Evolutionary conservation across 139 green algal genomes (phyloP).

Genomic region (Marvania coccoides): DNA sequence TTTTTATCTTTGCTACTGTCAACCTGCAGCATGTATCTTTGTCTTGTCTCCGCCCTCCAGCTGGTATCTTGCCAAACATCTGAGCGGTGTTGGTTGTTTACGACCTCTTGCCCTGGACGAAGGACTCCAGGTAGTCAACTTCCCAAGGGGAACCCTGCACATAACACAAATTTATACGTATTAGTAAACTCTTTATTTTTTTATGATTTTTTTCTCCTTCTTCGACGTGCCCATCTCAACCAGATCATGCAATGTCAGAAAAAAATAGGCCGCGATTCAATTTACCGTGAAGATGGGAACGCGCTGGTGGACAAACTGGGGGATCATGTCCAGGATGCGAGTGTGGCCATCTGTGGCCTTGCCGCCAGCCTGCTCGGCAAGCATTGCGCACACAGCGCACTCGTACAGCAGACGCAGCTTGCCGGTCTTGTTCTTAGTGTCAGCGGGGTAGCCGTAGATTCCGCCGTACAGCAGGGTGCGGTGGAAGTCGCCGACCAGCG

Average conservation of each 20-base stretch:
- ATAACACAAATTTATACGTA: too few species aligned
- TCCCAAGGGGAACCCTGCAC: conserved; percentile 81
- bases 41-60: too few species aligned
- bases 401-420: conserved; percentile 98
- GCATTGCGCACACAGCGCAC: conserved; percentile 88
- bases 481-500: conserved; percentile 96
- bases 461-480: conserved; percentile 92
- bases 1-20: too few species aligned
- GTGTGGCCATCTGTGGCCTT: conserved; percentile 44
- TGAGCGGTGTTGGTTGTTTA: too few species aligned
- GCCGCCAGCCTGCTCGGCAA: conserved; percentile 80
- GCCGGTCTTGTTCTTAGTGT: conserved; percentile 89
- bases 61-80: too few species aligned
- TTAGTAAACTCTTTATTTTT: too few species aligned
- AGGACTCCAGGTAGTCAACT: conserved; percentile 95
- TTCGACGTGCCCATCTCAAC: too few species aligned
- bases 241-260: too few species aligned
- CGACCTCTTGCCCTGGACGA: too few species aligned
- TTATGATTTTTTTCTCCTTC: too few species aligned
- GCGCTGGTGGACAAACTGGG: conserved; percentile 64
- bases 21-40: too few species aligned
- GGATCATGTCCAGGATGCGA: conserved; percentile 58
- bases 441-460: conserved; percentile 96
- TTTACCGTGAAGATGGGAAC: conserved; percentile 81
- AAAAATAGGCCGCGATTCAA: too few species aligned